These are phyloP conservation scores for Gnomoniopsis sp. DNA, from an alignment of 2,329 filamentous ascomycete genomes.

Conservation along the genomic window DNA sequence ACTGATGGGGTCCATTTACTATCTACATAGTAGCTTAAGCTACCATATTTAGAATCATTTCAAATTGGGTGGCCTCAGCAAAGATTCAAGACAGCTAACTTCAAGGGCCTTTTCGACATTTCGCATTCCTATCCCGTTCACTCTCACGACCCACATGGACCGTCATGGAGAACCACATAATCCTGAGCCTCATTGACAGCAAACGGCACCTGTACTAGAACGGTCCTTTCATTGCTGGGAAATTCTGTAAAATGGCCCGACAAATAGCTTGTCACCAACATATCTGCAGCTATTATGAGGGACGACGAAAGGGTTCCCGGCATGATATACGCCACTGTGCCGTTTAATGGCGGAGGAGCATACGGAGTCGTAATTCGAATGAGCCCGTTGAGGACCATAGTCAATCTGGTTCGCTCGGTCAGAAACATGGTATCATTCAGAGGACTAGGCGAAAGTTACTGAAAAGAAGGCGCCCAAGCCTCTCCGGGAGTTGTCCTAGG, in stretches of 20 bases:
- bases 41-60: too few species aligned
- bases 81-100: too few species aligned
- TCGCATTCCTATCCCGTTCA: background rate
- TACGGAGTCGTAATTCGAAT: slow-evolving; percentile 29
- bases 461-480: slow-evolving; percentile 31
- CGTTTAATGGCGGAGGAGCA: slow-evolving; percentile 16
- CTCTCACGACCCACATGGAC: slow-evolving; percentile 20
- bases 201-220: slow-evolving; percentile 31
- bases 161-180: slow-evolving; percentile 28
- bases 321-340: slow-evolving; percentile 27
- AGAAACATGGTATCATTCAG: background rate
- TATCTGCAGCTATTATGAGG: slow-evolving; percentile 29
- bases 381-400: slow-evolving; percentile 30
- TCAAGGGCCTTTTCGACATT: too few species aligned
- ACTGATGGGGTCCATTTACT: too few species aligned
- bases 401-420: slow-evolving; percentile 21
- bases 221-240: slow-evolving; percentile 30
- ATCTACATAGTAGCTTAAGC: background rate
- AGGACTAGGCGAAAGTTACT: slow-evolving; percentile 21
- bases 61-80: too few species aligned
- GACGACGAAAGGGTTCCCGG: slow-evolving; percentile 29
- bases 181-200: slow-evolving; percentile 23
- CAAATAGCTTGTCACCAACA: slow-evolving; percentile 24
- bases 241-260: slow-evolving; percentile 32
- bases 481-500: slow-evolving; percentile 29